Percentiles rank a stretch among this genome's conserved stretches.
Evolutionary conservation across 2,329 filamentous ascomycete species (phyloP).

Genomic region (Corinectria fuckeliana): DNA sequence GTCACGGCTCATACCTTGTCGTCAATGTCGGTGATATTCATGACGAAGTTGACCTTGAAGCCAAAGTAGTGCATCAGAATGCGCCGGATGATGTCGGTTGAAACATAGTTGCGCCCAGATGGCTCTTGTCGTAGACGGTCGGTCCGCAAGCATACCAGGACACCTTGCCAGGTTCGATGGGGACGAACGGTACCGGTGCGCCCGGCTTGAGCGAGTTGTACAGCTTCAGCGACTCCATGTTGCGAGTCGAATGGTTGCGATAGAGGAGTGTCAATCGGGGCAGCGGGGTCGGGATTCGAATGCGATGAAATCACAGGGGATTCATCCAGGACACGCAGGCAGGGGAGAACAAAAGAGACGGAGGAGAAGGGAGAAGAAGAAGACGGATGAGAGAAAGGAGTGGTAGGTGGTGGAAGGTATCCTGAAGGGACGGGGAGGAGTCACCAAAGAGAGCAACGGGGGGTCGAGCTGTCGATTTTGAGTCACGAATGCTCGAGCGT

Average conservation of each 20-base stretch:
- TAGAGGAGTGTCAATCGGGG: conserved; percentile 31
- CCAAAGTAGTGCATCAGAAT: conserved; percentile 84
- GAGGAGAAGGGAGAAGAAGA: conserved; percentile 24
- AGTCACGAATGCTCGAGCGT: conserved; percentile 12
- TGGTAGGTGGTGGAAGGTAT: conserved; percentile 22
- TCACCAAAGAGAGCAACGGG: conserved; percentile 19
- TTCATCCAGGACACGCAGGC: conserved; percentile 43
- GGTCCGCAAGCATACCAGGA: conserved; percentile 92
- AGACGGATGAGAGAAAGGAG: conserved; percentile 25
- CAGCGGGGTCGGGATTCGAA: conserved; percentile 37
- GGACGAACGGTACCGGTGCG: conserved; percentile 75
- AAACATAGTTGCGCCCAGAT: conserved; percentile 90
- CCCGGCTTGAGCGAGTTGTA: conserved; percentile 81
- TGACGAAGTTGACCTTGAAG: conserved; percentile 84
- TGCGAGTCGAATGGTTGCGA: conserved; percentile 45
- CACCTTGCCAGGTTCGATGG: conserved; percentile 73
- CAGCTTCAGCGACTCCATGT: conserved; percentile 69
- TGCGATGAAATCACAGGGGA: conserved; percentile 43
- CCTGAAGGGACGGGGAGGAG: conserved; percentile 18
- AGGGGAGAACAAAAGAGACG: conserved; percentile 20
- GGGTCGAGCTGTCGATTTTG: conserved; percentile 14
- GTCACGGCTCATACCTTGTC: conserved; percentile 62
- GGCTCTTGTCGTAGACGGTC: conserved; percentile 82
- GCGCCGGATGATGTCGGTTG: conserved; percentile 84
- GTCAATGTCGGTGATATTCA: conserved; percentile 90